Base-by-base conservation (phyloP, 192 early-diverging fungal genomes). In the Coemansia erecta region DNA sequence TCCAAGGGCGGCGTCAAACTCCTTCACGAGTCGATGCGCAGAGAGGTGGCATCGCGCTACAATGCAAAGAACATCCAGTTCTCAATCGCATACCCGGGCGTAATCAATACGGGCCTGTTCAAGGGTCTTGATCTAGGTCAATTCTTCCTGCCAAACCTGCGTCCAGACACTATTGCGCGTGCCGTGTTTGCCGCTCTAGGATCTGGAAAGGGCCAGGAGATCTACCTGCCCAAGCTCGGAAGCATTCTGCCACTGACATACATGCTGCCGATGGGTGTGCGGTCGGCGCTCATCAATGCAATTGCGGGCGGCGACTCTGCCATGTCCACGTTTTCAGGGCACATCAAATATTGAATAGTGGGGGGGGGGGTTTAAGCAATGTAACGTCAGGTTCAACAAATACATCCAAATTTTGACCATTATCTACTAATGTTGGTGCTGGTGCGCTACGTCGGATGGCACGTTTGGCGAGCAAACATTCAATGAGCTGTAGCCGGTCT, bases 81-180 rank as follows among this genome's bases (percentile, higher is more conserved):
- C n/a, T 85, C 85, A 0, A 72, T 86, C 42, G 83, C 92, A 11
- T 86, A 81, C 60, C 88, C 90, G 1, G 93, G 89, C 10, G 71
- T 86, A 17, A 81, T 90, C 35, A 69, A 82, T 51, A 91, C 91
- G 6, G 84, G 81, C 7, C 84, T 94, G 77, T 94, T 94, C 66
- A 48, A 64, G 4, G 89, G 87, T 0, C 80, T 88, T 6, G 46
- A 68, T 21, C 83, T 86, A 40, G 64, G 66, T 44, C 84, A 84
- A 9, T 87, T 84, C 62, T 63, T 92, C n/a, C 82, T 86, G 11
- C 90, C 91, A 0, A 62, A 63, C 1, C 63, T 94, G 24, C 65
- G 76, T 8, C 73, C 89, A 0, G 61, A 82, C 11, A 73, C 87
- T 13, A 83, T 94, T 23, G 84, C 82, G 8, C 66, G 80, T 12